These are phyloP conservation scores for Spencermartinsiella ligniputridi DNA, from an alignment of 1,139 yeast species.

Conservation along the genomic window DNA sequence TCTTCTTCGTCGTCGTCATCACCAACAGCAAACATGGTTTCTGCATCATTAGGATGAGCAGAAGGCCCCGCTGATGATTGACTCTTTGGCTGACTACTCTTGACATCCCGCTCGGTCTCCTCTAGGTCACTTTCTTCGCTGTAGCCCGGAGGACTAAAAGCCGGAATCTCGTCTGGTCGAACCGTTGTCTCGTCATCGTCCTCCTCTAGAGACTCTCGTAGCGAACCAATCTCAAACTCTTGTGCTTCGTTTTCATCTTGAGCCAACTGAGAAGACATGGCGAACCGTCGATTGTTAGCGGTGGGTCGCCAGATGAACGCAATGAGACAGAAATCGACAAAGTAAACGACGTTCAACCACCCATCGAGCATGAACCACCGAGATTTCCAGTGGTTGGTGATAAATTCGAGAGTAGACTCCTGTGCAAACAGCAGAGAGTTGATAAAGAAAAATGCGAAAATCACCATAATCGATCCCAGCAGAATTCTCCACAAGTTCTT, in stretches of 20 bases:
- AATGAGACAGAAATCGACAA: constrained; percentile 73
- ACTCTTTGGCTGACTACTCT: neutral
- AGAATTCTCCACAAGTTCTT: constrained; percentile 70
- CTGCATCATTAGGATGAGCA: constrained; percentile 8
- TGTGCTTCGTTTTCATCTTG: constrained; percentile 68
- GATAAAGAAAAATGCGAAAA: constrained; percentile 62
- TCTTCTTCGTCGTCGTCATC: constrained; percentile 20
- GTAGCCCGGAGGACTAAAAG: neutral
- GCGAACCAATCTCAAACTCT: constrained; percentile 46
- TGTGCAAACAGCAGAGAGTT: constrained; percentile 69
- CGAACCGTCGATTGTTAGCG: constrained; percentile 88
- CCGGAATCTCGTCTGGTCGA: neutral
- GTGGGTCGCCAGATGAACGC: constrained; percentile 98
- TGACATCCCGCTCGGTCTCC: constrained; percentile 8
- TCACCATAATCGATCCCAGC: constrained; percentile 55
- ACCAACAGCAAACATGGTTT: constrained; percentile 22
- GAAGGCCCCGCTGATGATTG: neutral
- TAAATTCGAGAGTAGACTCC: constrained; percentile 68
- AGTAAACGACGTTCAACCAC: constrained; percentile 91
- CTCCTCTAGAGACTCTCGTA: constrained; percentile 37
- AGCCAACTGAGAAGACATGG: constrained; percentile 89
- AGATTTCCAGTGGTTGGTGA: constrained; percentile 89
- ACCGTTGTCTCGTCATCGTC: constrained; percentile 9
- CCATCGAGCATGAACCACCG: constrained; percentile 86
- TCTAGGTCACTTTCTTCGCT: constrained; percentile 7